Evolutionary conservation across 2,329 filamentous ascomycete species (phyloP).

Genomic region (Ceratocystis variospora): DNA sequence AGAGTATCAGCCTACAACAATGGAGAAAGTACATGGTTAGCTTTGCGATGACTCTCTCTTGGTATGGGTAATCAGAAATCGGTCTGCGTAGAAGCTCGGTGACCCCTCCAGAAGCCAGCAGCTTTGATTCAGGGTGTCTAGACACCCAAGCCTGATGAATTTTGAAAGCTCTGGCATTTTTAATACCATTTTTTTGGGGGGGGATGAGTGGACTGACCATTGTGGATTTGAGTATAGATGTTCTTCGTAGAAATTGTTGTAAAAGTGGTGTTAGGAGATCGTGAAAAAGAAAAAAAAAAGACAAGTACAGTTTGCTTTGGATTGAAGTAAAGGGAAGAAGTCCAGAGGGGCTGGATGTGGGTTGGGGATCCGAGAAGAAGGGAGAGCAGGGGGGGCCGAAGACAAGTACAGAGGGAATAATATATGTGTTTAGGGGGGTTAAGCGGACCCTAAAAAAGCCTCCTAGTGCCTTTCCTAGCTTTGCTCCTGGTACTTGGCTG

Average conservation of each 20-base stretch:
- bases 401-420: constrained; percentile 1
- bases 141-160: background rate
- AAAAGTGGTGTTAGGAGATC: background rate
- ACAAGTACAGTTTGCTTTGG: background rate
- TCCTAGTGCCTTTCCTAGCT: background rate
- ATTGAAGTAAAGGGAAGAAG: background rate
- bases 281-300: background rate
- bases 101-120: background rate
- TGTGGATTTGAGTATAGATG: constrained; percentile 6
- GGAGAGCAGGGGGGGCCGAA: background rate
- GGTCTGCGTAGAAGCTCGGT: background rate
- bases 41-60: constrained; percentile 2
- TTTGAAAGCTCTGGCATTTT: background rate
- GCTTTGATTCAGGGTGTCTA: background rate
- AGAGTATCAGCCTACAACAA: constrained; percentile 74
- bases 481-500: background rate
- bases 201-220: constrained; percentile 13
- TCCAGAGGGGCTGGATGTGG: constrained; percentile 1
- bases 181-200: background rate
- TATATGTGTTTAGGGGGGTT: background rate
- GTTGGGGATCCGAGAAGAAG: background rate
- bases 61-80: constrained; percentile 9
- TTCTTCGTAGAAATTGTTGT: background rate
- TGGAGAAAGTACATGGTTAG: background rate
- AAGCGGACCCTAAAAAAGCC: constrained; percentile 5